Evolutionary conservation across 495 filamentous ascomycete genomes (phyloP), one percentile per base, ranked within the genome.

Genomic region (Podospora pseudocomata): DNA sequence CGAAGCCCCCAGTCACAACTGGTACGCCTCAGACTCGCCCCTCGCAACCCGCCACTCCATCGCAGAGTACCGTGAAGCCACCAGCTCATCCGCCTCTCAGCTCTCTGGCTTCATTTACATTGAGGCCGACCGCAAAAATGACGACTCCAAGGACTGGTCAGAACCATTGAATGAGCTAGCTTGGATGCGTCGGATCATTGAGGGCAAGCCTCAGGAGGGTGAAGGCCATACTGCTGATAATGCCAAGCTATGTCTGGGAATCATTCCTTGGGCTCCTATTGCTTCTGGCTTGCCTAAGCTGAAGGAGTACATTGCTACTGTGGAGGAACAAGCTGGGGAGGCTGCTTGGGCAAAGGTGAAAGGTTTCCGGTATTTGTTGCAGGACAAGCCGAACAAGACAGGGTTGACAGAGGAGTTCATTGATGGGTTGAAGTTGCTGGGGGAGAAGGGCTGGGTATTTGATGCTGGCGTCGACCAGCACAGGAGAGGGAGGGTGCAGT

Each of bases 231-330:
- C 65, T 0, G 58, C 75, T 5, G 76, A 74, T 0, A 85, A 93
- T 28, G 77, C 75, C 13, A 71, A 79, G 23, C 75, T 88, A 3
- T 87, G 90, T 67, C 75, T 89, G 18, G 93, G 84, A 0, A 85
- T 92, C 69, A 82, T 96, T 3, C 89, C 91, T 0, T 96, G 91
- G 90, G 92, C 90, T n/a, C 93, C 92, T 0, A 65, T 96, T 16
- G 82, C 86, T 2, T 83, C 82, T 9, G 91, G 92, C 0, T 74
- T 79, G 4, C 83, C 76, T 13, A 75, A 75, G 53, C 68, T 86
- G 73, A 76, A 80, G 65, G 74, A 71, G 72, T 91, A 89, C 70
- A 76, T 90, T 65, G 75, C 70, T 3, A 69, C 74, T 28, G 87
- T 84, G 68, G 68, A 84, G 81, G 63, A 83, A 74, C 81, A 76